phyloP scores from a whole-genome alignment of 768 basidiomycete species.

The Xerocomus brunneocitrinus region DNA sequence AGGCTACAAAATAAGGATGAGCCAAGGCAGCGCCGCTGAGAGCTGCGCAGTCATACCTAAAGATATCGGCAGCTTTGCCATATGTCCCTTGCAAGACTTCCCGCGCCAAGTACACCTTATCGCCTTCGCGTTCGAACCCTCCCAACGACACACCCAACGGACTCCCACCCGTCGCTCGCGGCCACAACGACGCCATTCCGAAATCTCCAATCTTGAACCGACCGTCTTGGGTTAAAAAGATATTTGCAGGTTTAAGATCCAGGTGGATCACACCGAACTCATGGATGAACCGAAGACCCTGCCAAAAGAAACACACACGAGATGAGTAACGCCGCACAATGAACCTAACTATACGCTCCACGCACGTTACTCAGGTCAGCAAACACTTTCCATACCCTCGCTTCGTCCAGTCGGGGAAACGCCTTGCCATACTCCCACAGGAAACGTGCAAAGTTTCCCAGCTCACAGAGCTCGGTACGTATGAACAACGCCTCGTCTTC shows the following conservation, averaged over 20 bases:
- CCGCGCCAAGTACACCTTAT: slow-evolving; percentile 94
- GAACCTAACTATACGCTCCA: slow-evolving; percentile 26
- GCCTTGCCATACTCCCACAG: slow-evolving; percentile 85
- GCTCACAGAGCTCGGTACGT: slow-evolving; percentile 89
- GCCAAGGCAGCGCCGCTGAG: background rate
- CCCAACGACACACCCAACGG: slow-evolving; percentile 35
- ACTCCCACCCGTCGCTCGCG: slow-evolving; percentile 44
- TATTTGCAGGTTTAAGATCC: slow-evolving; percentile 96
- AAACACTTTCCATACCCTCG: slow-evolving; percentile 93
- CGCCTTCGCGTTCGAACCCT: slow-evolving; percentile 92
- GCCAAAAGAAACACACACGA: slow-evolving; percentile 14
- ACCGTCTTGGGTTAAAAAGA: slow-evolving; percentile 84
- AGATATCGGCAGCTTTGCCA: slow-evolving; percentile 92
- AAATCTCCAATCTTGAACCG: slow-evolving; percentile 97
- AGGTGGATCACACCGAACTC: slow-evolving; percentile 86
- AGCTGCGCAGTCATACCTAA: slow-evolving; percentile 61
- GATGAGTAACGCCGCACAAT: slow-evolving; percentile 22
- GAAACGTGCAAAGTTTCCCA: slow-evolving; percentile 89
- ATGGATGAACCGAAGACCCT: slow-evolving; percentile 90
- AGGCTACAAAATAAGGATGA: slow-evolving; percentile 50
- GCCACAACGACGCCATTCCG: slow-evolving; percentile 96
- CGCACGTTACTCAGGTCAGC: slow-evolving; percentile 86
- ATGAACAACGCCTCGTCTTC: slow-evolving; percentile 85
- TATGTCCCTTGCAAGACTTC: slow-evolving; percentile 92
- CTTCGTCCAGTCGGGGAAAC: slow-evolving; percentile 85